phyloP scores from a whole-genome alignment of 2,329 filamentous ascomycete species.

The Botrytis galanthina region DNA sequence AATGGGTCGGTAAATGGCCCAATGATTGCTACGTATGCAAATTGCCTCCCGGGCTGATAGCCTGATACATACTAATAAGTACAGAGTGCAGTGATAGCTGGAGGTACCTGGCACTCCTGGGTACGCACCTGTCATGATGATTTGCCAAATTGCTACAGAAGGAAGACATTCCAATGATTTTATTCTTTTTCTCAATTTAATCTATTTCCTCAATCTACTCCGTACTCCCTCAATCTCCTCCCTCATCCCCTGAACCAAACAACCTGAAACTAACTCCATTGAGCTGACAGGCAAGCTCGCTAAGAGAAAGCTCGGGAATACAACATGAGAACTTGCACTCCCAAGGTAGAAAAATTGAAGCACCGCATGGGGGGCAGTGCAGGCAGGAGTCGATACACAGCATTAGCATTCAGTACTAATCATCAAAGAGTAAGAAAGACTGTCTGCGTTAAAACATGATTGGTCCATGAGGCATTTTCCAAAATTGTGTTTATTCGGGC shows the following conservation, averaged over 20 bases:
- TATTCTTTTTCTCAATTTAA: too few relatives aligned
- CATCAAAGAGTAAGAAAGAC: background rate
- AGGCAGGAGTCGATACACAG: background rate
- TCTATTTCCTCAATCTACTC: too few relatives aligned
- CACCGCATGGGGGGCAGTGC: background rate
- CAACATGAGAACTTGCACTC: background rate
- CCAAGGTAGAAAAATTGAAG: background rate
- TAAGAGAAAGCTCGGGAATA: background rate
- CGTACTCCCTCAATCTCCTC: too few relatives aligned
- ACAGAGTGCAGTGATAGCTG: background rate
- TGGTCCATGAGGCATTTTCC: background rate
- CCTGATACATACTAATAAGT: background rate
- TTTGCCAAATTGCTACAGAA: too few relatives aligned
- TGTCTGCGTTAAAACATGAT: background rate
- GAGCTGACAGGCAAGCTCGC: background rate
- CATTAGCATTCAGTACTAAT: background rate
- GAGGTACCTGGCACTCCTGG: too few relatives aligned
- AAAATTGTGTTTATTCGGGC: too few relatives aligned
- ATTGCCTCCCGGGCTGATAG: background rate
- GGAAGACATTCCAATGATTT: background rate
- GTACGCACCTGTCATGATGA: background rate
- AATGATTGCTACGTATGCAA: background rate
- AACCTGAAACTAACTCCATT: background rate
- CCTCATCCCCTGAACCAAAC: background rate
- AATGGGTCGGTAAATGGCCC: background rate